These are phyloP conservation scores for Teratosphaeria nubilosa DNA, from an alignment of 2,329 filamentous ascomycete species.

Conservation along the genomic window DNA sequence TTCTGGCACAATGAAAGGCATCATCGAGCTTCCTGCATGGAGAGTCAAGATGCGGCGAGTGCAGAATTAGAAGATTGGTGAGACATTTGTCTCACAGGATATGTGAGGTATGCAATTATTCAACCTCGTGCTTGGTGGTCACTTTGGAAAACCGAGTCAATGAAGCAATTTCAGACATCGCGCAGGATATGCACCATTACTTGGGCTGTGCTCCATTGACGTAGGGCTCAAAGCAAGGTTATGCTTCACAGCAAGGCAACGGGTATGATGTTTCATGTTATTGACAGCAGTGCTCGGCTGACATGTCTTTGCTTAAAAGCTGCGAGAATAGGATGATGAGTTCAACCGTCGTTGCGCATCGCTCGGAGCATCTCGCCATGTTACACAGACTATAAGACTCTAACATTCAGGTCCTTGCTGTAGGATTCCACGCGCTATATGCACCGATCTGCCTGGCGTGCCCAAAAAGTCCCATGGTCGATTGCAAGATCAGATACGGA, in stretches of 20 bases:
- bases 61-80: background rate
- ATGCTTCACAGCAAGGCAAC: background rate
- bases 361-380: background rate
- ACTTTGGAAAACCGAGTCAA: background rate
- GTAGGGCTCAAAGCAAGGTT: background rate
- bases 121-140: background rate
- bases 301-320: background rate
- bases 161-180: background rate
- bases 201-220: background rate
- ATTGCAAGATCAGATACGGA: slow-evolving; percentile 34
- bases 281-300: background rate
- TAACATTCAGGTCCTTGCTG: slow-evolving; percentile 16
- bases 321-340: background rate
- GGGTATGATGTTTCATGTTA: background rate
- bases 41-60: slow-evolving; percentile 11
- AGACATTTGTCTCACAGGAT: slow-evolving; percentile 3
- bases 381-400: background rate
- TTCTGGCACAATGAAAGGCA: slow-evolving; percentile 17
- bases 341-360: background rate
- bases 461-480: slow-evolving; percentile 38
- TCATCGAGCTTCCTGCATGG: slow-evolving; percentile 20
- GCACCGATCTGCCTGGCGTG: slow-evolving; percentile 37
- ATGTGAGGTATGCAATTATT: background rate
- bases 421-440: slow-evolving; percentile 41
- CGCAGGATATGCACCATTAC: background rate